phyloP scores from a whole-genome alignment of 371 early-diverging fungal species.

The Mucor lusitanicus region DNA sequence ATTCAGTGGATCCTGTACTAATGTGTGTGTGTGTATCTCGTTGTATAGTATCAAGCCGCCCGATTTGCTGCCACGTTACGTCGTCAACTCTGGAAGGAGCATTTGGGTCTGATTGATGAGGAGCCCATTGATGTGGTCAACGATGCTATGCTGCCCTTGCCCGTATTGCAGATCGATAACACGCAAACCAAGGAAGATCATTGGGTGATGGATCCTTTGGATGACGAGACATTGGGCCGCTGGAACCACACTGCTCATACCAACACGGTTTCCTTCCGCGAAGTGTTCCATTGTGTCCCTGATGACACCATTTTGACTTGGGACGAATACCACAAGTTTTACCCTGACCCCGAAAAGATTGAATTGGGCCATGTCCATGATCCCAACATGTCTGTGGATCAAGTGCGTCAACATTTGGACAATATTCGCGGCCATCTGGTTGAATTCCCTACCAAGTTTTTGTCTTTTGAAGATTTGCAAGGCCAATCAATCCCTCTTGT shows the following conservation, averaged over 20 bases:
- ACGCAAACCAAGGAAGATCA: slow-evolving; percentile 42
- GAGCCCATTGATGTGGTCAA: slow-evolving; percentile 50
- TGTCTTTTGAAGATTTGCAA: slow-evolving; percentile 55
- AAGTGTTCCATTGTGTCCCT: slow-evolving; percentile 77
- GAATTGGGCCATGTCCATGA: slow-evolving; percentile 43
- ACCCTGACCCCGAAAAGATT: slow-evolving; percentile 41
- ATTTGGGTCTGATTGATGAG: slow-evolving; percentile 70
- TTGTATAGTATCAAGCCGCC: slow-evolving; percentile 56
- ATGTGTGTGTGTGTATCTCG: neutral
- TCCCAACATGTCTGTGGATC: slow-evolving; percentile 35
- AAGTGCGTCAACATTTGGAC: slow-evolving; percentile 44
- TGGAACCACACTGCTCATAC: slow-evolving; percentile 60
- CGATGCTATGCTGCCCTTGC: slow-evolving; percentile 52
- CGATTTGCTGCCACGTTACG: slow-evolving; percentile 76
- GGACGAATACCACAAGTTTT: slow-evolving; percentile 67
- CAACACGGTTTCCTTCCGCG: slow-evolving; percentile 67
- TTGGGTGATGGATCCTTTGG: slow-evolving; percentile 63
- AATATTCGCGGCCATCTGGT: slow-evolving; percentile 69
- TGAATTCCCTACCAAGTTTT: slow-evolving; percentile 73
- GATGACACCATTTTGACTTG: slow-evolving; percentile 71
- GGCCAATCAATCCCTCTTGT: slow-evolving; percentile 40
- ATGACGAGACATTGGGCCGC: slow-evolving; percentile 47
- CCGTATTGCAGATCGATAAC: slow-evolving; percentile 38
- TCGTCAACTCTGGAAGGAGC: slow-evolving; percentile 81
- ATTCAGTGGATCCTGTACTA: neutral